Evolutionary conservation across 2,329 filamentous ascomycete species (phyloP), one percentile per base, ranked within the genome.

Genomic region (Apiospora pterosperma): DNA sequence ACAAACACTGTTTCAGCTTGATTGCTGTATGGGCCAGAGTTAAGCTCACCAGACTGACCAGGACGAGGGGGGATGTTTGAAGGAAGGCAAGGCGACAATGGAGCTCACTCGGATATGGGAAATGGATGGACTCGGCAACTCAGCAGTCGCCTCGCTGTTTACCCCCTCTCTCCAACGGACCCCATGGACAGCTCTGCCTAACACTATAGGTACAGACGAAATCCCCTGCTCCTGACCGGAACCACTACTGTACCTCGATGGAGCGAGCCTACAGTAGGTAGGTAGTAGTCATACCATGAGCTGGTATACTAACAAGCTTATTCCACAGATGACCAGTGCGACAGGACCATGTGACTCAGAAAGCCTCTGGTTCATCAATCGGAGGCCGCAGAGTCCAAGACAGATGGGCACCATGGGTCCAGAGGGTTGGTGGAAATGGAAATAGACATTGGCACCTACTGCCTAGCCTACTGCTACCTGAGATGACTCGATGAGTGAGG

Each of bases 291-390:
- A 34, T 25, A 28, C 48, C 48, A 34, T 34, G 48, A 55, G 19
- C 62, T 39, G 23, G 41, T 34, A 62, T 42, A 25, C 38, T 44
- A 62, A 34, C 38, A 42, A 28, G 59, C 38, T 23, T 36, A 52
- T 28, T 41, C 42, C 59, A 52, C 58, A 64, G 38, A 31, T 62
- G n/a, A 39, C 25, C 38, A 36, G 36, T 44, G 28, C 25, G 52
- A 42, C 39, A n/a, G 36, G 42, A 69, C 71, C 76, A 77, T 76
- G 75, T 78, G 76, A 77, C 71, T 69, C 69, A 65, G 70, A 72
- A 68, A 70, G 69, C 68, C 69, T 67, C 65, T 70, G 68, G 69
- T 71, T 70, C 69, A 70, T 68, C 66, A 65, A 63, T 66, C n/a
- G 48, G 48, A 55, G 48, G 48, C 14, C 48, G 48, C 14, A 55